Evolutionary conservation across 257 asterid genomes (phyloP), one percentile per base, ranked within the genome.

Genomic region (Solanum acaule): DNA sequence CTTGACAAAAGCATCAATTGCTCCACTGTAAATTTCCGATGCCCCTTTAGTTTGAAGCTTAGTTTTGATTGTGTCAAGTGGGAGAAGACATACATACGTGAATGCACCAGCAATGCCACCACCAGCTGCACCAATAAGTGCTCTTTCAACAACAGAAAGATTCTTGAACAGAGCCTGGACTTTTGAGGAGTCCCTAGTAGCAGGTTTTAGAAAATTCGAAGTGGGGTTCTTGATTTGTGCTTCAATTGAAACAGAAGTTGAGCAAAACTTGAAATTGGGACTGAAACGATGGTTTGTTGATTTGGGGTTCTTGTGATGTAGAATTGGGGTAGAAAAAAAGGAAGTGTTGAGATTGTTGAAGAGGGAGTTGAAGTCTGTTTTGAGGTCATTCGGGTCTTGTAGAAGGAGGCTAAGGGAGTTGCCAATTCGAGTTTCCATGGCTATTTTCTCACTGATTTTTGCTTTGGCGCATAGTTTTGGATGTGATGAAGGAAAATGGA

Each of bases 11-110:
- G 94, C 99, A 90, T 97, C 99, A 87, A 97, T 89, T 1, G 99
- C 90, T 6, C 99, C 99, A 44, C 49, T 91, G 87, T 97, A 97
- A 40, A 97, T 89, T 31, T 97, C 93, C 37, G 99, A 94, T 18
- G 99, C 99, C 88, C 99, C 99, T 88, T 93, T 96, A 0, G 99
- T 96, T 90, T 97, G 99, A 81, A 97, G 98, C 96, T 95, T 97
- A 87, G 99, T 97, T 91, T 96, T 97, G 88, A 97, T 93, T 9
- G 98, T 93, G 86, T 96, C 99, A 25, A 97, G 98, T 2, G 99
- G 99, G 29, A 90, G 99, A 68, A 97, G 98, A 87, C 98, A 96
- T 9, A 96, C 99, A 77, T 97, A 96, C 37, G 99, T 96, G 88
- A 97, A 94, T 8, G 99, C 99, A 68, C 99, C 99, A 33, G 99